Base-by-base conservation (phyloP, 2,329 filamentous ascomycete species). In the Hypoxylon sp. region DNA sequence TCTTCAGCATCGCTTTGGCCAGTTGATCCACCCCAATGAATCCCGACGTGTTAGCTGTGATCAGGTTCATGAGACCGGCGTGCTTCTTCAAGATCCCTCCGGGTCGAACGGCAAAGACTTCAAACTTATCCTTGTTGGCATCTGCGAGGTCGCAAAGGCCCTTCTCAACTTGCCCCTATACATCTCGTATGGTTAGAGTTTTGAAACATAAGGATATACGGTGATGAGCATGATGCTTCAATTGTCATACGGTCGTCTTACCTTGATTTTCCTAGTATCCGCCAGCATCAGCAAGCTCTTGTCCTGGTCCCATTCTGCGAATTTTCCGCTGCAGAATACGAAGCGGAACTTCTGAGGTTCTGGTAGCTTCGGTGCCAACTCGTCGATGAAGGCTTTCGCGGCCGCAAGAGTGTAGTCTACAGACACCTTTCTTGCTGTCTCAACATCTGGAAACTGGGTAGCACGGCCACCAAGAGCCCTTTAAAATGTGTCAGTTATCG, bases 341-440 rank as follows among this genome's bases (percentile, higher is more conserved):
- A 84, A 83, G 58, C 78, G 80, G 69, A 84, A 83, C 56, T 75
- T 79, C 25, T 65, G 66, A 13, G 73, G 76, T 2, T 69, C 61
- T 2, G 78, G 75, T 1, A 77, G 69, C 50, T 75, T 72, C 4
- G 75, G 68, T 6, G 76, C 75, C 21, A 82, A 75, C 45, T 70
- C 70, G 1, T 73, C 59, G 50, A 75, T 65, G 66, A 92, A 88
- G 7, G 86, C 85, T 62, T 83, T 83, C 0, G 89, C 90, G 1
- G 88, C 89, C 0, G 84, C 83, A 7, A 91, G 73, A 0, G 90
- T 83, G 74, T 88, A 90, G 65, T 88, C 84, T 57, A 87, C 80
- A 6, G 87, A 89, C 61, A 92, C 88, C 36, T 83, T 83, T 60
- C 76, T 77, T 23, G 76, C 78, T 32, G 75, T 71, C 19, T 72